phyloP scores from a whole-genome alignment of 2,329 filamentous ascomycete genomes.

The Periconia macrospinosa region DNA sequence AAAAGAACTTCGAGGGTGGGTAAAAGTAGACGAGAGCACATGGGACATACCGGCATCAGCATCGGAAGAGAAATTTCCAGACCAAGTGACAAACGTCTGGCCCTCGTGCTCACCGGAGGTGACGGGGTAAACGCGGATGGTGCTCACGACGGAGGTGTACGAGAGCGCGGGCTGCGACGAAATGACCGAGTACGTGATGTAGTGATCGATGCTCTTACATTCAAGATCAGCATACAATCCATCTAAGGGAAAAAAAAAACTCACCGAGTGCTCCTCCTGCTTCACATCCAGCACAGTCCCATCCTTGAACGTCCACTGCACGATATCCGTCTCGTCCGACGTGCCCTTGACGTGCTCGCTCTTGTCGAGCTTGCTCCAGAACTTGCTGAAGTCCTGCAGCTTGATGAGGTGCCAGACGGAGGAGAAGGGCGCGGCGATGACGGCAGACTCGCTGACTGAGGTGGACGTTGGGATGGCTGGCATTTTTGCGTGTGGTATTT shows the following conservation, averaged over 20 bases:
- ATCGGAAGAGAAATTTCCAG: slow-evolving; percentile 69
- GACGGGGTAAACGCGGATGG: slow-evolving; percentile 65
- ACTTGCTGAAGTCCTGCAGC: slow-evolving; percentile 68
- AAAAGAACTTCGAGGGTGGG: neutral
- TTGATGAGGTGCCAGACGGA: slow-evolving; percentile 76
- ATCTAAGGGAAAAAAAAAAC: slow-evolving; percentile 22
- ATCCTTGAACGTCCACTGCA: slow-evolving; percentile 73
- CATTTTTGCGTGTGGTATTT: slow-evolving; percentile 26
- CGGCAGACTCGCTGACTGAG: slow-evolving; percentile 66
- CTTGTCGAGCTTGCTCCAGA: slow-evolving; percentile 65
- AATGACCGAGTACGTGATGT: slow-evolving; percentile 74
- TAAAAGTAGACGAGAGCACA: neutral
- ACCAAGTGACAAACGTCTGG: slow-evolving; percentile 70
- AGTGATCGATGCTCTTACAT: slow-evolving; percentile 63
- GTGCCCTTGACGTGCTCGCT: slow-evolving; percentile 66
- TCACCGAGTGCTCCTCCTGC: slow-evolving; percentile 73
- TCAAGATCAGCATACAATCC: neutral
- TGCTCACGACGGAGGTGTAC: slow-evolving; percentile 69
- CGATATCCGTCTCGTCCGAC: slow-evolving; percentile 66
- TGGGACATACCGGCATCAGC: slow-evolving; percentile 65
- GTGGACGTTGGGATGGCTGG: slow-evolving; percentile 68
- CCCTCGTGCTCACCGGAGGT: slow-evolving; percentile 68
- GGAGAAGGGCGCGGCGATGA: slow-evolving; percentile 68
- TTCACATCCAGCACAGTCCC: slow-evolving; percentile 70
- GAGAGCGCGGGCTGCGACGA: slow-evolving; percentile 64